A percentile compares a stretch with the other conserved stretches of the same genome.
phyloP scores from a whole-genome alignment of 371 early-diverging fungal genomes.

The Lichtheimia ornata region DNA sequence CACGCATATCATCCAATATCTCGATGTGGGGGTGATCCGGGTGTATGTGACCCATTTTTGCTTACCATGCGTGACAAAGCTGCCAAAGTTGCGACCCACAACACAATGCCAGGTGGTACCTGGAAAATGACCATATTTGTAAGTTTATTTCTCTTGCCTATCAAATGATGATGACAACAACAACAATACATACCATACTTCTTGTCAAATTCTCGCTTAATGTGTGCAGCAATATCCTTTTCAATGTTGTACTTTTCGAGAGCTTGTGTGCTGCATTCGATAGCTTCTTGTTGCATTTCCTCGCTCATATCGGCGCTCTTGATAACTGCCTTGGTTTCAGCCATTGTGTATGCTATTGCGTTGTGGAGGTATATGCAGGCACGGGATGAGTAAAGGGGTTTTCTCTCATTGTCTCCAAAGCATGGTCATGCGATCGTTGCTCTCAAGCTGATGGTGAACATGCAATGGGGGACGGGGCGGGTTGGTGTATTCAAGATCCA shows the following conservation, averaged over 20 bases:
- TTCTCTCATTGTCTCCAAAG: too few species aligned
- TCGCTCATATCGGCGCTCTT: conserved; percentile 98
- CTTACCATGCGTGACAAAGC: conserved; percentile 96
- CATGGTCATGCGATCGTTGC: too few species aligned
- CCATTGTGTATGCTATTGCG: conserved; percentile 20
- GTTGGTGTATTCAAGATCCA: too few species aligned
- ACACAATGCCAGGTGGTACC: conserved; percentile 97
- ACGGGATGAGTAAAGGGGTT: too few species aligned
- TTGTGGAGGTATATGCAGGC: too few species aligned
- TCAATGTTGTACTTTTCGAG: conserved; percentile 94
- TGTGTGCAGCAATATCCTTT: conserved; percentile 96
- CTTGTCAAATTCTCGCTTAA: conserved; percentile 98
- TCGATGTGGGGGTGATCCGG: not conserved
- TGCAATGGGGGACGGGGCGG: too few species aligned
- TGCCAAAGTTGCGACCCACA: conserved; percentile 97
- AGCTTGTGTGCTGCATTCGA: conserved; percentile 90
- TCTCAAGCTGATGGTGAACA: too few species aligned
- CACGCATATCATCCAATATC: not conserved
- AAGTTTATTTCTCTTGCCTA: too few species aligned
- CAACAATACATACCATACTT: conserved; percentile 70
- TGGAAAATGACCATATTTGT: conserved; percentile 13
- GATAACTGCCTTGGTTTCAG: conserved; percentile 85
- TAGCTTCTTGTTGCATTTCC: conserved; percentile 94
- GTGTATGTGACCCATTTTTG: too few species aligned
- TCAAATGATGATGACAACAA: too few species aligned